A percentile compares a stretch with the other conserved stretches of the same genome.
Conservation (phyloP, 176 grass and related monocot species). For the Leersia perrieri region DNA sequence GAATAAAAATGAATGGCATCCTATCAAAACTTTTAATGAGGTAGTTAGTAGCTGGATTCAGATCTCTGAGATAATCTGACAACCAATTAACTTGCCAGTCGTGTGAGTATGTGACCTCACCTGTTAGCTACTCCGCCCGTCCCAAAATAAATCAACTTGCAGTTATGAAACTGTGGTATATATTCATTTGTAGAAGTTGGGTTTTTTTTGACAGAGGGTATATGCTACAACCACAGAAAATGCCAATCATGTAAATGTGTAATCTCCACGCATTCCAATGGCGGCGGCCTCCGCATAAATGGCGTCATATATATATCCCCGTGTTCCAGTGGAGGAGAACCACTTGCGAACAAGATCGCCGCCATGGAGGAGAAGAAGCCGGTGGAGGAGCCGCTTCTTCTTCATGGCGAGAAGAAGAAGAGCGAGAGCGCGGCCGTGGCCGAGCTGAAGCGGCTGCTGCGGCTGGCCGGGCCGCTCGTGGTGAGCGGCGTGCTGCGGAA, state of each 20-base stretch:
- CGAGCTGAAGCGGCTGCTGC: conserved; percentile 36
- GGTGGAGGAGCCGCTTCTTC: not conserved
- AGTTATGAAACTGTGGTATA: too few relatives aligned
- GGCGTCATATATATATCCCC: too few relatives aligned
- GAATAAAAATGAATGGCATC: not conserved
- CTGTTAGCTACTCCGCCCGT: too few relatives aligned
- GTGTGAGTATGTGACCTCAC: not conserved
- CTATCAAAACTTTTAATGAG: not conserved
- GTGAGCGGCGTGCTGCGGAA: conserved; percentile 45
- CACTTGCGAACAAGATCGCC: not conserved
- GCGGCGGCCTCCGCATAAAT: too few relatives aligned
- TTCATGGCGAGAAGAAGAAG: not conserved
- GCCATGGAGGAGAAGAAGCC: not conserved
- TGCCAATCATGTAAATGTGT: not conserved
- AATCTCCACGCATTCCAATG: not conserved
- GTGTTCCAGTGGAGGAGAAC: too few relatives aligned
- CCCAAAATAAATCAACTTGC: too few relatives aligned
- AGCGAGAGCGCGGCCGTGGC: not conserved
- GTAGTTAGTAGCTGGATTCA: not conserved
- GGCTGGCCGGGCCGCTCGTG: conserved; percentile 44
- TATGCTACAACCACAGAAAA: not conserved
- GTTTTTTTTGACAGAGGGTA: too few relatives aligned
- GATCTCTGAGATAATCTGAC: not conserved
- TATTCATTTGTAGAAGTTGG: too few relatives aligned
- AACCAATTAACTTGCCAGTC: not conserved